phyloP scores from a whole-genome alignment of 2,329 filamentous ascomycete genomes.

The Xylariaceae sp. region DNA sequence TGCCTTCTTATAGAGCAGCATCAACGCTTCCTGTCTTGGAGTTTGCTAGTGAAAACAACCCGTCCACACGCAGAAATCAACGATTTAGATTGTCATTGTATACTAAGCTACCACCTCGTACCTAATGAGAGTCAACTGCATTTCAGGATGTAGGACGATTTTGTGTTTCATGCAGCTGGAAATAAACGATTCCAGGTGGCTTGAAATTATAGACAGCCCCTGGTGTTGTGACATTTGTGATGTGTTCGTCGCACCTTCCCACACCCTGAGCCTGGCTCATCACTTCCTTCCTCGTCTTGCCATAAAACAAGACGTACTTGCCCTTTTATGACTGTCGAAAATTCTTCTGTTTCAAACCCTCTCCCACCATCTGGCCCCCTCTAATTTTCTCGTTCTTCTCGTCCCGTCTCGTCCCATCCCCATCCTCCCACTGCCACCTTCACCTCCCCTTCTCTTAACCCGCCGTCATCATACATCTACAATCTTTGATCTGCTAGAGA shows the following conservation, averaged over 20 bases:
- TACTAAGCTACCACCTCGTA: too few relatives aligned
- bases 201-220: not conserved
- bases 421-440: not conserved
- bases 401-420: not conserved
- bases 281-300: not conserved
- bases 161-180: too few relatives aligned
- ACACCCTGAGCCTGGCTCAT: too few relatives aligned
- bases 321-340: not conserved
- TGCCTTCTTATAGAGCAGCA: too few relatives aligned
- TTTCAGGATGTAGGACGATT: too few relatives aligned
- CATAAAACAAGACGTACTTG: not conserved
- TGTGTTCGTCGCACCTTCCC: not conserved
- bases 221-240: not conserved
- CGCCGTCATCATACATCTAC: not conserved
- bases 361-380: not conserved
- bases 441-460: not conserved
- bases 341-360: not conserved
- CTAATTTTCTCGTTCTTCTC: not conserved
- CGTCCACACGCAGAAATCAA: too few relatives aligned
- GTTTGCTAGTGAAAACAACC: too few relatives aligned
- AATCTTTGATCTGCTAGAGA: not conserved
- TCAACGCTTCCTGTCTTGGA: too few relatives aligned
- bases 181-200: too few relatives aligned
- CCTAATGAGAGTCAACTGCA: too few relatives aligned
- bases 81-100: too few relatives aligned